Evolutionary conservation across 2,329 filamentous ascomycete species (phyloP).

Genomic region (Dactylellina sp.): DNA sequence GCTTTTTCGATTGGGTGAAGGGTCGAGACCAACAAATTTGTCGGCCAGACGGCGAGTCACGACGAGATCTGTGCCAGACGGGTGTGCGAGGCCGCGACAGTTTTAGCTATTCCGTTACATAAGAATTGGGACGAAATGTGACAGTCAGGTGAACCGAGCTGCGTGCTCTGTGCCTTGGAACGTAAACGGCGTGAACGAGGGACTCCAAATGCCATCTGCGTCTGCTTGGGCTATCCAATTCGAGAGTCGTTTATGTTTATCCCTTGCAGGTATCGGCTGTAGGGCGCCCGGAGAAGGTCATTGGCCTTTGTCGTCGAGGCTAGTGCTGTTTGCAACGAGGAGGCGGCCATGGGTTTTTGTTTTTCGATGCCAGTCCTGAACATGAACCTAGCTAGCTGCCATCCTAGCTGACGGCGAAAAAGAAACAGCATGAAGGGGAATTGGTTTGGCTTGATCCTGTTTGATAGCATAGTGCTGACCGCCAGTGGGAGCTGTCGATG

Average conservation of each 20-base stretch:
- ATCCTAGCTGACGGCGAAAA: conserved; percentile 11
- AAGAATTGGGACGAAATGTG: conserved; percentile 48
- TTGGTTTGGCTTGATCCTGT: no score
- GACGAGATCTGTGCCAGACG: conserved; percentile 1
- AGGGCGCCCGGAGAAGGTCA: conserved; percentile 39
- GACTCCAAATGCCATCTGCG: conserved; percentile 18
- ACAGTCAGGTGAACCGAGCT: conserved; percentile 29
- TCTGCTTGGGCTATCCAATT: conserved; percentile 14
- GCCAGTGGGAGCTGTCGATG: background rate
- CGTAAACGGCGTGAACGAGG: no score
- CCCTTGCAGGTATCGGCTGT: conserved; percentile 51
- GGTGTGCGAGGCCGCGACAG: conserved; percentile 15
- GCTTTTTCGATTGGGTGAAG: conserved; percentile 19
- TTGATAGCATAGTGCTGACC: conserved; percentile 20
- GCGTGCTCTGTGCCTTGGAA: no score
- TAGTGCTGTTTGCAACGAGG: conserved; percentile 13
- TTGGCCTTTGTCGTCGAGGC: conserved; percentile 23
- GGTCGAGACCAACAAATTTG: conserved; percentile 17
- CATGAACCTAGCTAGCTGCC: background rate
- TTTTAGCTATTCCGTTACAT: conserved; percentile 42
- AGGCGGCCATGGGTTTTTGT: conserved; percentile 1
- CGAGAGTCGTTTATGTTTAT: conserved; percentile 41
- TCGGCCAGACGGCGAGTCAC: conserved; percentile 39
- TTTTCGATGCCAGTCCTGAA: conserved; percentile 5
- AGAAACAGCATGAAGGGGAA: conserved; percentile 7